Evolutionary conservation across 2,329 filamentous ascomycete species (phyloP).

Genomic region (Ophidiomyces ophidiicola): DNA sequence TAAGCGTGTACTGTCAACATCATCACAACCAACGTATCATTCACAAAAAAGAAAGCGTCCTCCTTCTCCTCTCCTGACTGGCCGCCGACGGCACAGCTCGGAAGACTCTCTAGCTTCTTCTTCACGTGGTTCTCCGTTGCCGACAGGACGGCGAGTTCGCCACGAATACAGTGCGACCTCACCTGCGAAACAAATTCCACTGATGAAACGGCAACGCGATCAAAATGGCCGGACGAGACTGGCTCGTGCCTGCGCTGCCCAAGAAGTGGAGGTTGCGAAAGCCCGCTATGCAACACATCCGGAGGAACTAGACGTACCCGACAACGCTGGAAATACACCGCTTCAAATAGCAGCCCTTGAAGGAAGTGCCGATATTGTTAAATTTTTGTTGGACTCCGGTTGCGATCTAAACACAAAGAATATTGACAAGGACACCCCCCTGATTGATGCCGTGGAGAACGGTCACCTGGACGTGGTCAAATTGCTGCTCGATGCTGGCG

Average conservation of each 20-base stretch:
- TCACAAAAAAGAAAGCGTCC: slow-evolving; percentile 25
- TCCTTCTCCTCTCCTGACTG: slow-evolving; percentile 32
- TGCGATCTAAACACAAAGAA: slow-evolving; percentile 73
- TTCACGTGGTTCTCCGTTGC: slow-evolving; percentile 33
- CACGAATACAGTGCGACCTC: slow-evolving; percentile 43
- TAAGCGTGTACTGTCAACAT: slow-evolving; percentile 28
- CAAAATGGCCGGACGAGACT: slow-evolving; percentile 83
- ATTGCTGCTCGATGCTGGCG: slow-evolving; percentile 69
- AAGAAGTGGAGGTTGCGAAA: slow-evolving; percentile 68
- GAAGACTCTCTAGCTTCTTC: slow-evolving; percentile 38
- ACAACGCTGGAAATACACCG: slow-evolving; percentile 93
- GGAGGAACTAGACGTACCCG: slow-evolving; percentile 75
- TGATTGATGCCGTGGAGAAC: slow-evolving; percentile 94
- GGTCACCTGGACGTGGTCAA: slow-evolving; percentile 80
- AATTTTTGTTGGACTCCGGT: slow-evolving; percentile 69
- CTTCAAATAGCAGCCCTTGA: slow-evolving; percentile 85
- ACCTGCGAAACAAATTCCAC: slow-evolving; percentile 50
- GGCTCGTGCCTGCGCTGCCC: slow-evolving; percentile 77
- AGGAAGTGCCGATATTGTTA: slow-evolving; percentile 75
- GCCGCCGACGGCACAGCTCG: slow-evolving; percentile 32
- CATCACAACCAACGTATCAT: slow-evolving; percentile 17
- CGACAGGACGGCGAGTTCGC: slow-evolving; percentile 31
- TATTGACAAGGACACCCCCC: slow-evolving; percentile 74
- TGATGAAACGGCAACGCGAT: slow-evolving; percentile 78
- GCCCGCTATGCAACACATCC: slow-evolving; percentile 63